Evolutionary conservation across 108 stramenopile species (phyloP).

Genomic region (Nitzschia sp.): DNA sequence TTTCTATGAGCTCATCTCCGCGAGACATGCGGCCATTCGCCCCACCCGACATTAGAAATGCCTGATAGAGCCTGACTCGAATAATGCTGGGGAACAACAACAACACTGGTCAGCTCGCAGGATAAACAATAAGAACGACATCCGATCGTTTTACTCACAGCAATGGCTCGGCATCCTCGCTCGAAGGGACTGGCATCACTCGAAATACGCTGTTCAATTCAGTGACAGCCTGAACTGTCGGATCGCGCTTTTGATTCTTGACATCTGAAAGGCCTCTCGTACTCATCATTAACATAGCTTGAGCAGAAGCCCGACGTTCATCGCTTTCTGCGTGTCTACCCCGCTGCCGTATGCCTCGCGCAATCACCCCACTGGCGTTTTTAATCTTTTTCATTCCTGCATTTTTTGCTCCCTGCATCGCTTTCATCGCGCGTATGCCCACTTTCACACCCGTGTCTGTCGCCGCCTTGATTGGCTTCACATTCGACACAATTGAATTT

Average conservation of each 20-base stretch:
- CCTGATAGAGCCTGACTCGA: slow-evolving; percentile 47
- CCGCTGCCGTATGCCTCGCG: slow-evolving; percentile 1
- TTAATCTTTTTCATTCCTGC: slow-evolving; percentile 43
- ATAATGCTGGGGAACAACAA: slow-evolving; percentile 31
- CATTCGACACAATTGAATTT: background rate
- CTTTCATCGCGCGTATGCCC: slow-evolving; percentile 25
- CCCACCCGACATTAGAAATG: slow-evolving; percentile 52
- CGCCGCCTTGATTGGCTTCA: slow-evolving; percentile 29
- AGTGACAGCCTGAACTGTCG: slow-evolving; percentile 51
- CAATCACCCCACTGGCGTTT: slow-evolving; percentile 27
- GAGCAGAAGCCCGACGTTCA: slow-evolving; percentile 12
- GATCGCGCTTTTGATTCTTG: slow-evolving; percentile 36
- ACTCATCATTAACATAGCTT: slow-evolving; percentile 37
- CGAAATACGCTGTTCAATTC: slow-evolving; percentile 30
- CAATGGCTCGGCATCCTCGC: slow-evolving; percentile 4
- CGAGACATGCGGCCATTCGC: slow-evolving; percentile 41
- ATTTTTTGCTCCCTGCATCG: slow-evolving; percentile 32
- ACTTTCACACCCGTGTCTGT: slow-evolving; percentile 23
- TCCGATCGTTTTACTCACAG: slow-evolving; percentile 12
- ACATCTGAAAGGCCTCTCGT: slow-evolving; percentile 8
- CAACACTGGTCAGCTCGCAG: background rate
- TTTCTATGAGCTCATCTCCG: slow-evolving; percentile 47
- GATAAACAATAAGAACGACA: background rate
- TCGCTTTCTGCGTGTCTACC: background rate
- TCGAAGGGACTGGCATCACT: slow-evolving; percentile 11